Base-by-base conservation (phyloP, 495 filamentous ascomycete genomes). In the Aspergillus sparsus region DNA sequence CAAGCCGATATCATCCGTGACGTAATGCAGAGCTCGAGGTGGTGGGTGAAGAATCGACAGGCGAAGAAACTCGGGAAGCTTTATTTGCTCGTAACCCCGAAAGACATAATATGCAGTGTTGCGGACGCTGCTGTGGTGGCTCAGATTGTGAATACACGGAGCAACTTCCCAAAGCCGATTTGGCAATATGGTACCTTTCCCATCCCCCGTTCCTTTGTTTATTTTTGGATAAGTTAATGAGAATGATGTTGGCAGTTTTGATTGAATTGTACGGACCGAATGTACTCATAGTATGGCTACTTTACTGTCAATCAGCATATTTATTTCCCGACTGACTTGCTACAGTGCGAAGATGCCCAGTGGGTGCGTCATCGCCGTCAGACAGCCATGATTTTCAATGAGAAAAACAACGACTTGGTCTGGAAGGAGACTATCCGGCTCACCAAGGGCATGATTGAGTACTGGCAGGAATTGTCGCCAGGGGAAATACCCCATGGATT, bases 291-390 rank as follows among this genome's bases (percentile, higher is more conserved):
- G 76, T 75, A 62, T 68, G n/a, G 18, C 21, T 31, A 50, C 6
- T 32, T 27, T 18, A 27, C 5, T 53, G 18, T 12, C 37, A 5
- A 49, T n/a, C 37, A 34, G 45, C 7, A 12, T 51, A 6, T 21
- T 11, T 31, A n/a, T 27, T 21, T 31, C 55, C 32, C 13, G 9
- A 18, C 37, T 47, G 4, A 55, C 15, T 27, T 8, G 33, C 12
- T 8, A 16, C 57, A 77, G 64, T 68, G 66, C 15, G 72, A 80
- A 33, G 74, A 71, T 16, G 31, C 66, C 13, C 58, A 75, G n/a
- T 85, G 81, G 80, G 70, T 74, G 15, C 72, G 64, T 16, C 77
- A 81, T 52, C 71, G 80, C 13, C 82, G 77, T 51, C 58, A 77
- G 8, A 70, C 75, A 1, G 66, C 71, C 4, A 55, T 62, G 0